These are phyloP conservation scores for Scheffersomyces stipitis DNA, from an alignment of 805 yeast genomes.

Conservation along the genomic window DNA sequence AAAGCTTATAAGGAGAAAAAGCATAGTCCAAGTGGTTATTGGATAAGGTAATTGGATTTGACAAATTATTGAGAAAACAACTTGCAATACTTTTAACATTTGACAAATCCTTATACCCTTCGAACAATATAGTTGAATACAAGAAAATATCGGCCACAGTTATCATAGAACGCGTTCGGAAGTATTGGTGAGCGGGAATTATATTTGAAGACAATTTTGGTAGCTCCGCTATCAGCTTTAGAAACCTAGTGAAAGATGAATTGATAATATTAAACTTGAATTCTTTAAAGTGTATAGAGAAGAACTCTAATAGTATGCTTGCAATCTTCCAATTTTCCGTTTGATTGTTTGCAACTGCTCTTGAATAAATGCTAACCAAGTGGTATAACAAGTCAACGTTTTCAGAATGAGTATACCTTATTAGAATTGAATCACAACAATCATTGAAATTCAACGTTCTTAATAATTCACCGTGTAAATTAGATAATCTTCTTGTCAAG, in stretches of 20 bases:
- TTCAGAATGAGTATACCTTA: conserved; percentile 19
- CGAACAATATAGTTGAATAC: conserved; percentile 21
- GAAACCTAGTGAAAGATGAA: conserved; percentile 20
- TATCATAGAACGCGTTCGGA: conserved; percentile 1
- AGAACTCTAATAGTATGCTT: conserved; percentile 20
- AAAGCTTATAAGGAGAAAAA: conserved; percentile 5
- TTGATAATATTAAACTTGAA: conserved; percentile 21
- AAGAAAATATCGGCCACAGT: conserved; percentile 14
- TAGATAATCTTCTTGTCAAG: conserved; percentile 20
- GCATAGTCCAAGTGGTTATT: background rate
- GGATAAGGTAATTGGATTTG: background rate
- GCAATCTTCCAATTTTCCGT: conserved; percentile 31
- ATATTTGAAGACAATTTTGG: conserved; percentile 3
- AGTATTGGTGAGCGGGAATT: background rate
- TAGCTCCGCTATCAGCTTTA: conserved; percentile 22
- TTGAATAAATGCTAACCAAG: conserved; percentile 28
- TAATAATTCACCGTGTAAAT: conserved; percentile 26
- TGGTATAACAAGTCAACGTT: conserved; percentile 24
- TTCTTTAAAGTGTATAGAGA: conserved; percentile 10
- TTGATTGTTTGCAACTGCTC: conserved; percentile 17
- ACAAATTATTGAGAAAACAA: conserved; percentile 7
- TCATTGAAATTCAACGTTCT: conserved; percentile 19
- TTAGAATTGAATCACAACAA: conserved; percentile 18
- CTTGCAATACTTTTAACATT: conserved; percentile 8
- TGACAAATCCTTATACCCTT: conserved; percentile 34